These are phyloP conservation scores for Circinella minor DNA, from an alignment of 371 early-diverging fungal genomes.

Conservation along the genomic window DNA sequence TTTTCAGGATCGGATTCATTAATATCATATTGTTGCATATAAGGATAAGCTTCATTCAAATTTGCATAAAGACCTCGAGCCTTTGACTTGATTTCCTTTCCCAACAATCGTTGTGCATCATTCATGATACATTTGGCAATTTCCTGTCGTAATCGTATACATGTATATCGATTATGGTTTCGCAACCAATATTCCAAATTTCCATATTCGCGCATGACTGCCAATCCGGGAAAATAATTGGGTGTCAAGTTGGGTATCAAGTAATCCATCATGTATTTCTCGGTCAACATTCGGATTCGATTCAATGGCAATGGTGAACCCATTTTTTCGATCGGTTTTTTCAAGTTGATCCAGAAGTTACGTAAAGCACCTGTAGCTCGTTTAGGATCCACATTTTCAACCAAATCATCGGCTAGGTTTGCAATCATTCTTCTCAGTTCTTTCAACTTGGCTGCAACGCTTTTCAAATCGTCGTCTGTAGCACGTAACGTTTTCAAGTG, in stretches of 20 bases:
- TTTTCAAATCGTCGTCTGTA: conserved; percentile 57
- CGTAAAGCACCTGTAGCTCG: conserved; percentile 45
- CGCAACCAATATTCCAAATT: conserved; percentile 24
- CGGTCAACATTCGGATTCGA: conserved; percentile 61
- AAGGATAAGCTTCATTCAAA: conserved; percentile 29
- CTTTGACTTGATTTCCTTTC: background rate
- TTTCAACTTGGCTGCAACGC: conserved; percentile 50
- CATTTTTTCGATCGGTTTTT: conserved; percentile 33
- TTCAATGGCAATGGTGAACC: conserved; percentile 45
- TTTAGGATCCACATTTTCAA: conserved; percentile 45
- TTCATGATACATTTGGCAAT: conserved; percentile 24
- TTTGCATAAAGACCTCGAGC: conserved; percentile 20
- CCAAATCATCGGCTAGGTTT: conserved; percentile 44
- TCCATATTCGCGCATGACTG: conserved; percentile 16
- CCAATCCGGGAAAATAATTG: conserved; percentile 39
- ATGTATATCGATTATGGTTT: conserved; percentile 19
- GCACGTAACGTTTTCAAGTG: conserved; percentile 59
- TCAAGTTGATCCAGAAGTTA: conserved; percentile 47
- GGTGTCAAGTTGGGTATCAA: conserved; percentile 49
- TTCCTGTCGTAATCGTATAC: conserved; percentile 33
- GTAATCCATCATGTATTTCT: conserved; percentile 62
- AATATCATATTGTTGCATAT: conserved; percentile 28
- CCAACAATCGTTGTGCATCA: conserved; percentile 1
- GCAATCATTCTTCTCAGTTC: conserved; percentile 54
- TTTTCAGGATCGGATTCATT: conserved; percentile 23